These are phyloP conservation scores for Marchantia paleacea DNA, from an alignment of 225 moss, liverwort and hornwort species.

Conservation along the genomic window DNA sequence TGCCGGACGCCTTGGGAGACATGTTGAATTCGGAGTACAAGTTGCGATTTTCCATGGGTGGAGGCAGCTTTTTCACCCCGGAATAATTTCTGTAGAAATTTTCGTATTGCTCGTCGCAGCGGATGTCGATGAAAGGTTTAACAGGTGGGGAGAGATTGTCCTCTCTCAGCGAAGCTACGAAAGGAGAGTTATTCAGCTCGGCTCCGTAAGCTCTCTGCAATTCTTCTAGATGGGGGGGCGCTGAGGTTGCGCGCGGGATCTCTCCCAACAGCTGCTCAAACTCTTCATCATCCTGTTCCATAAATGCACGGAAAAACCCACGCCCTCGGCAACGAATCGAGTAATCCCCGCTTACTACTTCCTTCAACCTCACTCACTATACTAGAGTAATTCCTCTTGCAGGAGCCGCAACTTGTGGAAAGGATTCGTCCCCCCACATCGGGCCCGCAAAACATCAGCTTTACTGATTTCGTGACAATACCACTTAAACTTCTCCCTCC, in stretches of 20 bases:
- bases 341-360: conserved; percentile 5
- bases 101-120: conserved; percentile 94
- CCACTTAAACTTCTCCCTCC: conserved; percentile 17
- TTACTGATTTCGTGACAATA: conserved; percentile 23
- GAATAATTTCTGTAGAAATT: conserved; percentile 89
- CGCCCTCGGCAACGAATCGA: conserved; percentile 15
- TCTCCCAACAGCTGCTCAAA: conserved; percentile 98
- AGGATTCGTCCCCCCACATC: conserved; percentile 36
- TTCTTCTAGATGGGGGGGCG: conserved; percentile 97
- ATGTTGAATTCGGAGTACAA: conserved; percentile 65
- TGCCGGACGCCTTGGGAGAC: conserved; percentile 65
- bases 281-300: conserved; percentile 99
- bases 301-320: conserved; percentile 44
- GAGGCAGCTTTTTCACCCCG: conserved; percentile 86
- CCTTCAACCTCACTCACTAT: conserved; percentile 15
- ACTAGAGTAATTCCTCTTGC: conserved; percentile 20
- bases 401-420: conserved; percentile 15
- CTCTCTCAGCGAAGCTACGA: conserved; percentile 34
- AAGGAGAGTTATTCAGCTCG: conserved; percentile 57
- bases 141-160: conserved; percentile 48
- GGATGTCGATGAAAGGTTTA: conserved; percentile 90
- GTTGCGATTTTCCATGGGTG: conserved; percentile 90
- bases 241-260: conserved; percentile 93
- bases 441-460: conserved; percentile 43
- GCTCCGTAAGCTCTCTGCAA: conserved; percentile 85